Evolutionary conservation across 805 yeast species (phyloP).

Genomic region (Kluyveromyces wickerhamii): DNA sequence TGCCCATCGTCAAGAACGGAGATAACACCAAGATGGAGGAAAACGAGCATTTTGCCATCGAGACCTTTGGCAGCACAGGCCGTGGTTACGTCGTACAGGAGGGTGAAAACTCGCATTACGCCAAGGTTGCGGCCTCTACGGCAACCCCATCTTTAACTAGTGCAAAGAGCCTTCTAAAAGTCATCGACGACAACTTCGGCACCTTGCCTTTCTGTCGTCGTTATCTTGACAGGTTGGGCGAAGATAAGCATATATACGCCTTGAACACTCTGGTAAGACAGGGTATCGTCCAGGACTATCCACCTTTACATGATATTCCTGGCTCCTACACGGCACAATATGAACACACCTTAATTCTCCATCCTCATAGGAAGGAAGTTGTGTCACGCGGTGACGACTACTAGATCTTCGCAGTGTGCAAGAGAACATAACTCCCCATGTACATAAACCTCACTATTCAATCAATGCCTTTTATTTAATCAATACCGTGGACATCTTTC

Average conservation of each 20-base stretch:
- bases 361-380: constrained; percentile 88
- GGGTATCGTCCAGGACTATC: constrained; percentile 88
- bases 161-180: constrained; percentile 59
- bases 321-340: constrained; percentile 94
- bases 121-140: constrained; percentile 44
- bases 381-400: constrained; percentile 94
- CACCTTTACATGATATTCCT: constrained; percentile 76
- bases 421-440: too few species aligned
- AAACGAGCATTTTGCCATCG: constrained; percentile 96
- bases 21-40: constrained; percentile 98
- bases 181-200: constrained; percentile 79
- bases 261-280: constrained; percentile 75
- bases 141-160: constrained; percentile 42
- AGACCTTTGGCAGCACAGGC: constrained; percentile 97
- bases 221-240: constrained; percentile 84
- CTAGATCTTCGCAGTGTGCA: constrained; percentile 27
- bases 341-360: constrained; percentile 88
- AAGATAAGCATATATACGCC: constrained; percentile 84
- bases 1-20: constrained; percentile 90
- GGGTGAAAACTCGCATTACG: constrained; percentile 95
- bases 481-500: too few species aligned
- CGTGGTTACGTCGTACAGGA: constrained; percentile 76
- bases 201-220: constrained; percentile 96
- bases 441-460: too few species aligned
- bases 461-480: too few species aligned